A percentile compares a stretch with the other conserved stretches of the same genome.
Evolutionary conservation across 257 asterid species (phyloP).

Genomic region (Ajuga chamaepitys): DNA sequence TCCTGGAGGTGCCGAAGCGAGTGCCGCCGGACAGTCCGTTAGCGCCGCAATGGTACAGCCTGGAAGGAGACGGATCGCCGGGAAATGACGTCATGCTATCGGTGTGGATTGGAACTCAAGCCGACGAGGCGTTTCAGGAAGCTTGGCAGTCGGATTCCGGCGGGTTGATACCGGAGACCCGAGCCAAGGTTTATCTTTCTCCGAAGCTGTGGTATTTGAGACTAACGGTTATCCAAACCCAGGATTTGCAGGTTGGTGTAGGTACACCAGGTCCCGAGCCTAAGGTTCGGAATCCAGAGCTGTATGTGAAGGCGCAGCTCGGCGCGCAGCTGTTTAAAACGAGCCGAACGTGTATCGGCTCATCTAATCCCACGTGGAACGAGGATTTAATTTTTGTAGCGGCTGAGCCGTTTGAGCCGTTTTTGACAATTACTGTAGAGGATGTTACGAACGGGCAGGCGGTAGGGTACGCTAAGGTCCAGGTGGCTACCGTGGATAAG

Average conservation of each 20-base stretch:
- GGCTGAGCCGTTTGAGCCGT: slow-evolving; percentile 96
- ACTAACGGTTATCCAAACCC: slow-evolving; percentile 98
- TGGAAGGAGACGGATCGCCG: slow-evolving; percentile 48
- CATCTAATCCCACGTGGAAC: slow-evolving; percentile 74
- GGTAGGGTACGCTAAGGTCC: slow-evolving; percentile 65
- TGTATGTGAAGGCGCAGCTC: slow-evolving; percentile 73
- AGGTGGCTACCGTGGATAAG: slow-evolving; percentile 61
- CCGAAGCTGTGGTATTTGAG: slow-evolving; percentile 97
- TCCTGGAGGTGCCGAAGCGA: slow-evolving; percentile 77
- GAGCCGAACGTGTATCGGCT: slow-evolving; percentile 51
- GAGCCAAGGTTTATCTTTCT: slow-evolving; percentile 87
- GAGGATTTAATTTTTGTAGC: slow-evolving; percentile 86
- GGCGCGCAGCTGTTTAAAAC: slow-evolving; percentile 84
- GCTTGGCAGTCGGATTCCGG: slow-evolving; percentile 99
- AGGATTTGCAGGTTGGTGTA: slow-evolving; percentile 64
- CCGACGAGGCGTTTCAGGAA: slow-evolving; percentile 88
- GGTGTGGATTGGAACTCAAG: slow-evolving; percentile 89
- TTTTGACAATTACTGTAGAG: slow-evolving; percentile 61
- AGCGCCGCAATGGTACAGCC: slow-evolving; percentile 90
- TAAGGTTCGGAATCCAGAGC: slow-evolving; percentile 61
- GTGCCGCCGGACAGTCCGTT: slow-evolving; percentile 90
- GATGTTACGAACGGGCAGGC: slow-evolving; percentile 47
- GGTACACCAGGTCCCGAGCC: slow-evolving; percentile 64
- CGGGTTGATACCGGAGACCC: slow-evolving; percentile 84
- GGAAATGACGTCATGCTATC: slow-evolving; percentile 85